phyloP scores from a whole-genome alignment of 2,329 filamentous ascomycete genomes.

The Sclerotinia trifoliorum region DNA sequence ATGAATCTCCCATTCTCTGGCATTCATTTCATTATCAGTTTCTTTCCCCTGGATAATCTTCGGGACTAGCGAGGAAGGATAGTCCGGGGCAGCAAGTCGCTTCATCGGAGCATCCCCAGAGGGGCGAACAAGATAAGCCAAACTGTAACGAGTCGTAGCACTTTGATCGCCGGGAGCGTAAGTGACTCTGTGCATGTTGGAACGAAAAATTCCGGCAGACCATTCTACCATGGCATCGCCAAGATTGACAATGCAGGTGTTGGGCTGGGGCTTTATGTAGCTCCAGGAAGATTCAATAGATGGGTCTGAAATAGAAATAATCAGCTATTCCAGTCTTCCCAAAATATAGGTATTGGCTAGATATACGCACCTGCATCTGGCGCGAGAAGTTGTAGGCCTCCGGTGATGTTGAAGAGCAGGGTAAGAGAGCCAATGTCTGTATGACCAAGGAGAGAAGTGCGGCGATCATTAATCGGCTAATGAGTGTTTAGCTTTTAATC shows the following conservation, averaged over 20 bases:
- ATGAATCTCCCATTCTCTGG: conserved; percentile 22
- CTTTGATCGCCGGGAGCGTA: conserved; percentile 31
- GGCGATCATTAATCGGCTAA: conserved; percentile 45
- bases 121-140: conserved; percentile 54
- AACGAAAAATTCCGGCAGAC: conserved; percentile 34
- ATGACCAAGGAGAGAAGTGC: conserved; percentile 50
- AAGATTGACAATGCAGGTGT: conserved; percentile 40
- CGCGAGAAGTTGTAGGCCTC: conserved; percentile 40
- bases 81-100: conserved; percentile 16
- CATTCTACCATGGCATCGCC: conserved; percentile 40
- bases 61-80: conserved; percentile 19
- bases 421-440: conserved; percentile 58
- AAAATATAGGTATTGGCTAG: neutral
- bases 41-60: conserved; percentile 17
- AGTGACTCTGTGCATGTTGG: conserved; percentile 37
- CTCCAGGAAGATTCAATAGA: conserved; percentile 36
- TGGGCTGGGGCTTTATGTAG: conserved; percentile 38
- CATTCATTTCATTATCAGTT: conserved; percentile 17
- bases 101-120: conserved; percentile 42
- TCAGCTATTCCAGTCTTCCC: neutral
- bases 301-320: conserved; percentile 30
- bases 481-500: neutral
- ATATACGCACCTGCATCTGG: conserved; percentile 34
- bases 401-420: conserved; percentile 51
- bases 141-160: conserved; percentile 44